Conservation (phyloP, 1,284 basidiomycete species). For the Ceratobasidium papillatum region DNA sequence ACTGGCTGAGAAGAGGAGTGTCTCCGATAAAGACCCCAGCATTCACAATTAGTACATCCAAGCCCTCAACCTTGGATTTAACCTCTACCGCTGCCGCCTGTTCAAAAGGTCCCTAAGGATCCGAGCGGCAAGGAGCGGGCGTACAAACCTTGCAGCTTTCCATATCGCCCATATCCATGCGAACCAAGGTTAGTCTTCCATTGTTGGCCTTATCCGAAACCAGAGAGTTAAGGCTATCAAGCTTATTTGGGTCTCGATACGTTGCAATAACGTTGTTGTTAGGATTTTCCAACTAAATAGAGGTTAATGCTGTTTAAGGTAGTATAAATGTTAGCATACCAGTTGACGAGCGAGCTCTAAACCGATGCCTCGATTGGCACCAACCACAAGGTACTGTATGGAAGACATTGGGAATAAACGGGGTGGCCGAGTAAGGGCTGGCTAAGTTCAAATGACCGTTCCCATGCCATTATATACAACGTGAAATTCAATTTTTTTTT, state of each 20-base stretch:
- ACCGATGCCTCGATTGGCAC: constrained; percentile 31
- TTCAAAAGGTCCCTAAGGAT: background rate
- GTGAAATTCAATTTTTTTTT: too few species aligned
- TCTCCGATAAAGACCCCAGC: background rate
- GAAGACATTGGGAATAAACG: constrained; percentile 6
- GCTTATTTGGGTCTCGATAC: constrained; percentile 21
- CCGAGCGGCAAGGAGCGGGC: background rate
- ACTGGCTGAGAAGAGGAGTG: constrained; percentile 2
- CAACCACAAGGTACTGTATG: constrained; percentile 5
- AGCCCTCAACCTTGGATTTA: background rate
- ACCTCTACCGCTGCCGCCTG: constrained; percentile 21
- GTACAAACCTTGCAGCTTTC: constrained; percentile 11
- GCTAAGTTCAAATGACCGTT: background rate
- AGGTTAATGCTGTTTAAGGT: background rate
- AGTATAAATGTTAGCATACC: background rate
- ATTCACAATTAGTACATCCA: constrained; percentile 22
- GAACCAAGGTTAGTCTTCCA: background rate
- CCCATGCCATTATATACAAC: background rate
- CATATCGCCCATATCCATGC: constrained; percentile 21
- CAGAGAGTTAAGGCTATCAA: constrained; percentile 47
- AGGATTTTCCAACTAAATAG: background rate
- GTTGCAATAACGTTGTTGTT: constrained; percentile 11
- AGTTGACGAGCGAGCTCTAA: constrained; percentile 21
- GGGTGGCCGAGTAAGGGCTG: background rate
- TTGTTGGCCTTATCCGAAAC: background rate